Evolutionary conservation across 2,329 filamentous ascomycete species (phyloP), one percentile per base, ranked within the genome.

Genomic region (Ascochyta rabiei): DNA sequence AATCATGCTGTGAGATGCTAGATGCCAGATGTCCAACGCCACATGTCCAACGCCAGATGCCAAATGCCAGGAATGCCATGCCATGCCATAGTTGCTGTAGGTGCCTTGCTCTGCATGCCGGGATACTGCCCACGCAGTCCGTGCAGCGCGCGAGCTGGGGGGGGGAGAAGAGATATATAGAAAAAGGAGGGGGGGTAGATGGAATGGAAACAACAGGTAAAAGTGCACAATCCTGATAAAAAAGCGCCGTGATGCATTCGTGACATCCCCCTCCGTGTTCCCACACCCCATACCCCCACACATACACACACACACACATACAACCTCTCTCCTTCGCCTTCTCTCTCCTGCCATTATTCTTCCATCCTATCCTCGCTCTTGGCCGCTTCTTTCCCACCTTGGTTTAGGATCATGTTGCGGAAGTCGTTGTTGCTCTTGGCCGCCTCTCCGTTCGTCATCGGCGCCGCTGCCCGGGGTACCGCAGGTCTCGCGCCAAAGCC

Each of bases 401-500:
- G 76, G 55, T 75, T 76, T 59, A 80, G 71, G 42, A 85, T 75
- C 79, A 85, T 79, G 28, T 77, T 77, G 50, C 82, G 79, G 69
- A 86, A 86, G 64, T 85, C 83, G 45, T 78, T 79, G 65, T 86
- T 86, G 63, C 80, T 84, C 74, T 84, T 86, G 15, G 64, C 63
- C 16, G 64, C 62, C 26, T 63, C 66, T 21, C 59, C 64, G 16
- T 59, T 64, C 8, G 53, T 56, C 2, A 51, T 56, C 2, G 55
- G 37, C 2, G 57, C 52, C 13, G 56, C 49, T 21, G 35, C 48
- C 28, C 61, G 60, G 9, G 69, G 63, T 30, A 63, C 54, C 4
- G 55, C 70, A 71, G 52, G 67, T 57, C 64, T 66, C 67, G 54
- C 56, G 38, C 68, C 69, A 2, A 72, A 59, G 1, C 69, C 70